Conservation (phyloP, 106 monocot species). For the Dendrobium chrysotoxum region DNA sequence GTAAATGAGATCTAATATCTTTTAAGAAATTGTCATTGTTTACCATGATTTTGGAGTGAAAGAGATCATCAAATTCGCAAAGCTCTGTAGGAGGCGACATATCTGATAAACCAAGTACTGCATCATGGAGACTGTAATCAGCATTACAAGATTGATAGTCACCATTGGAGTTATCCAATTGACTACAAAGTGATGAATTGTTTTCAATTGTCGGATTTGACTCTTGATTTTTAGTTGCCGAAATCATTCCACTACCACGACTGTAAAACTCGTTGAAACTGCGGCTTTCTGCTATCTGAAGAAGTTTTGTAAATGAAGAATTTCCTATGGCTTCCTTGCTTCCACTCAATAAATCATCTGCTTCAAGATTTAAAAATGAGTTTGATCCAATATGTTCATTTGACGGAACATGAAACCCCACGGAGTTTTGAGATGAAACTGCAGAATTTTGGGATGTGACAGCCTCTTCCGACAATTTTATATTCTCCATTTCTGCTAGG, state of each 20-base stretch:
- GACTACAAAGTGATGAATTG: neutral
- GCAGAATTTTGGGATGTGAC: constrained; percentile 46
- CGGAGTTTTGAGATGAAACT: constrained; percentile 46
- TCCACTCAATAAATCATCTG: constrained; percentile 13
- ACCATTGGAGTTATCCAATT: neutral
- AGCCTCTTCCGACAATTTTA: constrained; percentile 25
- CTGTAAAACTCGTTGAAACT: constrained; percentile 12
- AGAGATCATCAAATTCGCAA: neutral
- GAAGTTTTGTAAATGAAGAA: constrained; percentile 56
- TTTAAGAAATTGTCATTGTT: constrained; percentile 5
- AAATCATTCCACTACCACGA: constrained; percentile 8
- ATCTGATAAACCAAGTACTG: neutral
- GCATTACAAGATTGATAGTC: constrained; percentile 4
- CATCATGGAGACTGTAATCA: neutral
- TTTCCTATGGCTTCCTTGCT: constrained; percentile 16
- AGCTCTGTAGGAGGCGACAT: constrained; percentile 1
- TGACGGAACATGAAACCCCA: constrained; percentile 16
- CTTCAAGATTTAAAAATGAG: neutral
- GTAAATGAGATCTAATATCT: constrained; percentile 4
- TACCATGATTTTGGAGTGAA: constrained; percentile 3
- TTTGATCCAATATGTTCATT: constrained; percentile 8
- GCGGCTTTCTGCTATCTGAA: constrained; percentile 34
- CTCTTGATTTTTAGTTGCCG: neutral
- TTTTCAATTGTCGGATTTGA: neutral
- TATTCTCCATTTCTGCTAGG: constrained; percentile 26